A percentile compares a stretch with the other conserved stretches of the same genome.
phyloP scores from a whole-genome alignment of 169 alveolate genomes.

The Plasmodium inui region DNA sequence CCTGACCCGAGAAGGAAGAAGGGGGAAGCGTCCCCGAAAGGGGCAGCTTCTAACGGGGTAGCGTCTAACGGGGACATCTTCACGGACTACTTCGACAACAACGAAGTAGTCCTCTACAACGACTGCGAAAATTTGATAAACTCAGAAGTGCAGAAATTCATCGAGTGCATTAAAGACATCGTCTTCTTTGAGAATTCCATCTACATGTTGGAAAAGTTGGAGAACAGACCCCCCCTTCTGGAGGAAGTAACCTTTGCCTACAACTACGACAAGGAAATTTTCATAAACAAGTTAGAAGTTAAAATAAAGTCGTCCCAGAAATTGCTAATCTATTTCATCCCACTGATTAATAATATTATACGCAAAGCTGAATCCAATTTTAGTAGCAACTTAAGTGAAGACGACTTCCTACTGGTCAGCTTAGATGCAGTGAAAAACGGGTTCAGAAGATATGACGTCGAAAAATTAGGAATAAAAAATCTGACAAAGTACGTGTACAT shows the following conservation, averaged over 20 bases:
- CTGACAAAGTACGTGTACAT: conserved; percentile 67
- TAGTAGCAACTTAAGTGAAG: conserved; percentile 73
- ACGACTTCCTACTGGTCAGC: conserved; percentile 65
- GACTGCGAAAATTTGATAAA: conserved; percentile 71
- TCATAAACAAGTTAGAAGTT: conserved; percentile 19
- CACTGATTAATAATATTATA: conserved; percentile 39
- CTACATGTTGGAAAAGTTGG: conserved; percentile 59
- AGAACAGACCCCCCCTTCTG: conserved; percentile 65
- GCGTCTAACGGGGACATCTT: neutral
- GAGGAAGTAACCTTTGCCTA: conserved; percentile 68
- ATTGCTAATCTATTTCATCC: conserved; percentile 56
- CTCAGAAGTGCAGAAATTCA: conserved; percentile 43
- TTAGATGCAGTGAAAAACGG: conserved; percentile 75
- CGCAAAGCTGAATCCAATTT: conserved; percentile 56
- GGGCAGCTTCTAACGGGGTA: neutral
- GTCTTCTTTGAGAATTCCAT: conserved; percentile 74
- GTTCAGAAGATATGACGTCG: conserved; percentile 69
- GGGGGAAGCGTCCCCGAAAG: neutral
- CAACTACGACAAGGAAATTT: conserved; percentile 32
- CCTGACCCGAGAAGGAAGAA: neutral
- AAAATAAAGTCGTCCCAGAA: conserved; percentile 63
- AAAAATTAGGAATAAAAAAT: conserved; percentile 70
- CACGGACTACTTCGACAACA: conserved; percentile 28
- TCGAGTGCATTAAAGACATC: conserved; percentile 62
- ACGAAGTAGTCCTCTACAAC: conserved; percentile 8